Conservation (phyloP, 2,329 filamentous ascomycete species). For the Cryphonectria naterciae region DNA sequence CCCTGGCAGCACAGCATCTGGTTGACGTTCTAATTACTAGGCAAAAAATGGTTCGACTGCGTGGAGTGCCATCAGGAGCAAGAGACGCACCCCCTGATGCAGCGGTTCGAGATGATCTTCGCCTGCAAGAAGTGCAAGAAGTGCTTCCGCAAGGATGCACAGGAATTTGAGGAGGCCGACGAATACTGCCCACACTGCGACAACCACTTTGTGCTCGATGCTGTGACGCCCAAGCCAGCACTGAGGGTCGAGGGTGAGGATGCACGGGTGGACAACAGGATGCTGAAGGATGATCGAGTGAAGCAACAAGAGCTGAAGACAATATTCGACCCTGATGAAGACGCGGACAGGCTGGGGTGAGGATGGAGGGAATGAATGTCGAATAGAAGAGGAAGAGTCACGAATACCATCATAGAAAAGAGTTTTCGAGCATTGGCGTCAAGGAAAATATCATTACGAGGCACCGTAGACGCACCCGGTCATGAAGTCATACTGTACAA, state of each 20-base stretch:
- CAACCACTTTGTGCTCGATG: constrained; percentile 96
- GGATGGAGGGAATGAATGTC: neutral
- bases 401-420: constrained; percentile 10
- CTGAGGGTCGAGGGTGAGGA: constrained; percentile 92
- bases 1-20: neutral
- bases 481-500: constrained; percentile 31
- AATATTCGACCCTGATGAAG: constrained; percentile 76
- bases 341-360: constrained; percentile 77
- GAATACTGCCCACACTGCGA: constrained; percentile 99
- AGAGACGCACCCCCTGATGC: constrained; percentile 75
- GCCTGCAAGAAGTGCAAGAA: constrained; percentile 99
- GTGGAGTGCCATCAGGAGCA: constrained; percentile 88
- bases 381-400: constrained; percentile 1
- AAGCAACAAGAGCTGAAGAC: constrained; percentile 61
- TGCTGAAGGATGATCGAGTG: constrained; percentile 89
- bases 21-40: constrained; percentile 46
- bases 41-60: constrained; percentile 98
- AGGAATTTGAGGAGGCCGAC: constrained; percentile 93
- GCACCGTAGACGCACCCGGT: constrained; percentile 26
- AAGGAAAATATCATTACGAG: constrained; percentile 30
- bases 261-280: constrained; percentile 79
- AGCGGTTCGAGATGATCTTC: constrained; percentile 87
- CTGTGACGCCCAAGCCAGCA: constrained; percentile 78
- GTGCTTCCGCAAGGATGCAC: constrained; percentile 91
- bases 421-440: constrained; percentile 27